A percentile compares a stretch with the other conserved stretches of the same genome.
phyloP scores from a whole-genome alignment of 2,329 filamentous ascomycete genomes.

The Ascocoryne sarcoides region DNA sequence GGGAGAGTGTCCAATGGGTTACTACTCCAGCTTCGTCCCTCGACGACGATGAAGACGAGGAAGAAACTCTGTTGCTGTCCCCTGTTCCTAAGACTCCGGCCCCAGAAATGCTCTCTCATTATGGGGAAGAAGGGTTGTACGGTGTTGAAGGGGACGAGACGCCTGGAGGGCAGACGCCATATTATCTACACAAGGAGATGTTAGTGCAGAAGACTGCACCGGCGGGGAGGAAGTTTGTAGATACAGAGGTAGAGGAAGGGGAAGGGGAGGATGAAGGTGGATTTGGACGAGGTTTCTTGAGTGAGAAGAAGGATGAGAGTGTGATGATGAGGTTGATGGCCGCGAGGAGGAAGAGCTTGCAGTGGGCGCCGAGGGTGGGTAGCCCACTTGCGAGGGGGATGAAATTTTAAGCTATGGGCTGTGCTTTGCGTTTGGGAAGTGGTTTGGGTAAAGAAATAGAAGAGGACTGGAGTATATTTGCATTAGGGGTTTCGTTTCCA shows the following conservation, averaged over 20 bases:
- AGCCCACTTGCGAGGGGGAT: constrained; percentile 58
- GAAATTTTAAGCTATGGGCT: no score
- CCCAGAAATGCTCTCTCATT: constrained; percentile 24
- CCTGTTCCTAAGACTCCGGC: constrained; percentile 27
- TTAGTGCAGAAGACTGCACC: constrained; percentile 28
- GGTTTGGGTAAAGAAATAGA: no score
- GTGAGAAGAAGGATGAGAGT: constrained; percentile 42
- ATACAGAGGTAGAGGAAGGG: constrained; percentile 10
- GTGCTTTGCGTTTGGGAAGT: no score
- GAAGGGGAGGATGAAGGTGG: constrained; percentile 1
- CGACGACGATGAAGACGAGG: constrained; percentile 10
- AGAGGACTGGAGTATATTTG: no score
- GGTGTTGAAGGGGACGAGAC: constrained; percentile 23
- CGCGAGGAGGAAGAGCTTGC: constrained; percentile 66
- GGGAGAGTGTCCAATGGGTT: constrained; percentile 28
- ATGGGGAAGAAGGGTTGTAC: constrained; percentile 24
- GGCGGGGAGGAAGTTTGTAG: constrained; percentile 19
- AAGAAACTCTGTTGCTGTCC: constrained; percentile 21
- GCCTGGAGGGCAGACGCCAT: constrained; percentile 24
- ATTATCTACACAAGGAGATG: constrained; percentile 25
- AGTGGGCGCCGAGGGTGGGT: constrained; percentile 66
- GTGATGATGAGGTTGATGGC: constrained; percentile 47
- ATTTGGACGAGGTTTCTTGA: constrained; percentile 34
- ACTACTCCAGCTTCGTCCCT: constrained; percentile 20
- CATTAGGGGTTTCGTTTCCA: no score